Base-by-base conservation (phyloP, 768 basidiomycete genomes). In the Mycena chlorophos region DNA sequence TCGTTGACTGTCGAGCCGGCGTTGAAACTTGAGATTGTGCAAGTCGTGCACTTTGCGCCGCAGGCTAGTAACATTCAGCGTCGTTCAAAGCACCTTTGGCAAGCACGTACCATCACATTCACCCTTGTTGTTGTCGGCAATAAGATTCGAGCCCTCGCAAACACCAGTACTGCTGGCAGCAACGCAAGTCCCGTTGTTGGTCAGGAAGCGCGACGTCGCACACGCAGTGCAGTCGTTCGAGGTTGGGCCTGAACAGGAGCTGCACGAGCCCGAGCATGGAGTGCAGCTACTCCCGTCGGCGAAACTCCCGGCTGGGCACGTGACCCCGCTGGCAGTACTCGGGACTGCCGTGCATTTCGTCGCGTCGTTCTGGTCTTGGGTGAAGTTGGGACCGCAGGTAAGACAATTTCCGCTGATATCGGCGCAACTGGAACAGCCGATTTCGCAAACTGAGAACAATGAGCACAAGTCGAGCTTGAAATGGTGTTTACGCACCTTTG, bases 121-220 rank as follows among this genome's bases (percentile, higher is more conserved):
- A n/a, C 80, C 73, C 72, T 93, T 94, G 66, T 80, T 78, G 62
- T 91, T 91, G 62, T 96, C 88, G 20, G 84, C 91, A 30, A 94
- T 81, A 58, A 89, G 73, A 43, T 76, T 81, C 10, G 88, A 79
- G 5, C 84, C 85, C 42, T 80, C 73, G 71, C 94, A 96, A 8
- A 90, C 82, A 3, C 94, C 94, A 57, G 81, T 77, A 14, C 70
- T 71, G 65, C 85, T 80, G 28, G 86, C 75, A 45, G 76, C 69
- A 17, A 93, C 89, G 66, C 94, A 94, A 42, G 67, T 75, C 0
- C 90, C 88, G 48, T 87, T 55, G 28, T 52, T 84, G 53, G 89
- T 77, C 19, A 79, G 67, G 61, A 80, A 90, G 46, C 75, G 78
- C 1, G 86, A 86, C 0, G 75, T 65, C 13, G 80, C 81, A 55